Evolutionary conservation across 1,139 yeast species (phyloP).

Genomic region (Hansenula sp.): DNA sequence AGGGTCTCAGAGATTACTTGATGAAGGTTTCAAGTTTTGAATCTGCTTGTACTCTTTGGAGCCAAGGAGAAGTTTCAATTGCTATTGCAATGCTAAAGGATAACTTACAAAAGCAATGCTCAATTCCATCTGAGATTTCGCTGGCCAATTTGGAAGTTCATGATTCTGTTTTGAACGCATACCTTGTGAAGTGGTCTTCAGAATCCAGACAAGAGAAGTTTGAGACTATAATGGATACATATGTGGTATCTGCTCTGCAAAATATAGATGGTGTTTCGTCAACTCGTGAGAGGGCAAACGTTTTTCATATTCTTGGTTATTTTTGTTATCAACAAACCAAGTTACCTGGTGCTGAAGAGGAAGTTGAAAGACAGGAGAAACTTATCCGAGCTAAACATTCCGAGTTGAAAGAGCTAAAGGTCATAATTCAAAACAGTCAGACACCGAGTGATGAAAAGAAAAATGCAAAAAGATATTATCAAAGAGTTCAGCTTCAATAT

Average conservation of each 20-base stretch:
- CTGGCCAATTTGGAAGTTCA: slow-evolving; percentile 25
- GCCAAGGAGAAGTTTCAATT: slow-evolving; percentile 45
- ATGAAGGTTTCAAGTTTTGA: slow-evolving; percentile 38
- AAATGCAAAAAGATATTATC: slow-evolving; percentile 45
- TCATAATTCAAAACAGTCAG: slow-evolving; percentile 35
- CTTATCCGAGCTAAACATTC: slow-evolving; percentile 34
- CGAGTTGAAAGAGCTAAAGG: slow-evolving; percentile 47
- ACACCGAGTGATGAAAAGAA: slow-evolving; percentile 41
- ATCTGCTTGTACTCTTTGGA: slow-evolving; percentile 57
- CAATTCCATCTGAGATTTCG: background rate
- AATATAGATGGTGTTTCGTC: slow-evolving; percentile 15
- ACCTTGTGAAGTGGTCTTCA: slow-evolving; percentile 68
- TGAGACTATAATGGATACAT: slow-evolving; percentile 47
- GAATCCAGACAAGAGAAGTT: slow-evolving; percentile 67
- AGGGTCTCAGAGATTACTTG: slow-evolving; percentile 4
- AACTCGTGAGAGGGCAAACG: slow-evolving; percentile 32
- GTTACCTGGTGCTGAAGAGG: slow-evolving; percentile 38
- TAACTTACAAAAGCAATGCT: slow-evolving; percentile 8
- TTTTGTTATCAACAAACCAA: slow-evolving; percentile 72
- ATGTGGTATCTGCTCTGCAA: slow-evolving; percentile 43
- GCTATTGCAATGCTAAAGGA: slow-evolving; percentile 48
- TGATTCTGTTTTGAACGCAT: slow-evolving; percentile 36
- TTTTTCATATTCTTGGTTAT: slow-evolving; percentile 59
- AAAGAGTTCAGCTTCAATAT: slow-evolving; percentile 42
- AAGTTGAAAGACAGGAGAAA: slow-evolving; percentile 37